Base-by-base conservation (phyloP, 306 rosid species). In the Astragalus membranaceus region DNA sequence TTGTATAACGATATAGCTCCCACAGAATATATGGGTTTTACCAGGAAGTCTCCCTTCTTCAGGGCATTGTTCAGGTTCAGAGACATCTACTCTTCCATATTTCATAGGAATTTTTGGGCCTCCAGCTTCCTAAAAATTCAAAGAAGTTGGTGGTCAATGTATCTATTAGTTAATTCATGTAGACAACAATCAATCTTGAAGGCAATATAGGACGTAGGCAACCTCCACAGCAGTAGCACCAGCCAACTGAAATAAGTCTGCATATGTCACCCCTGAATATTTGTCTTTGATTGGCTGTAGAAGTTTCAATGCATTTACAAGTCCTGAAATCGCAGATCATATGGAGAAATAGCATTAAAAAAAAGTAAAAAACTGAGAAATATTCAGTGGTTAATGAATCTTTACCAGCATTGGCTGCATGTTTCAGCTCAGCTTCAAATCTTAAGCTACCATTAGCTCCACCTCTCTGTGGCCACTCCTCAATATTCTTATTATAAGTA, bases 41-140 rank as follows among this genome's bases (percentile, higher is more conserved):
- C 99, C 89, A 48, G 97, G 99, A 85, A 95, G 99, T 75, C 99
- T 82, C 70, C 97, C 97, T 87, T 91, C 99, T 76, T 95, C 99
- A 41, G 97, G 99, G 79, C 97, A 91, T 73, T 91, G 87, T 41
- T 83, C 88, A 23, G 99, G 91, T 57, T 48, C 82, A 12, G 91
- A 63, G 63, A 75, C 89, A 67, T 91, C 96, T 50, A 91, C 87
- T 80, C 99, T 86, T 59, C 97, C 99, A 79, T 91, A 95, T 81
- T 84, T 95, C 97, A 95, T 95, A 6, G 99, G 97, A 67, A 91
- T 82, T 82, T 91, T 91, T 17, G 97, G 97, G 59, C 99, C 99
- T 70, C 99, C 99, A 13, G 95, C 95, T 54, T 91, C 99, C 99
- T 95, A 79, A 74, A 78, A 74, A 67, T 60, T 55, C 63, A 16